Evolutionary conservation across 2,329 filamentous ascomycete genomes (phyloP), one percentile per base, ranked within the genome.

Genomic region (Cytospora chrysosperma): DNA sequence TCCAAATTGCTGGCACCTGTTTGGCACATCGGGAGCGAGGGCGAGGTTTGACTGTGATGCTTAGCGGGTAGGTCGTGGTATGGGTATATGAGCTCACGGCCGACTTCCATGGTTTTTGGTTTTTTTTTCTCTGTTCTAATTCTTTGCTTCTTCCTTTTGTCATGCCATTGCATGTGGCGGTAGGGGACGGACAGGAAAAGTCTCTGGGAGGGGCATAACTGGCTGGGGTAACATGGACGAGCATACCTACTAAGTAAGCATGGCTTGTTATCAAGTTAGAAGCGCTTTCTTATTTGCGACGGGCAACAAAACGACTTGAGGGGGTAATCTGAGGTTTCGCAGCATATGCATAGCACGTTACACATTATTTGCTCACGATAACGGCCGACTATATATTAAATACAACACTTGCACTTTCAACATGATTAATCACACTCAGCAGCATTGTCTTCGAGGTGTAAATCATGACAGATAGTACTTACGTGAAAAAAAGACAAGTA

Each of bases 1-100:
- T 13, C 89, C 89, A 6, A 90, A 90, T 70, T 90, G 87, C 74
- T 92, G 89, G 89, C 88, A 91, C 73, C 82, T 89, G 67, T 92
- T 91, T 75, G 77, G 72, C 62, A 68, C 72, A 52, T 74, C 70
- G 24, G 68, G n/a, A 58, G 54, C 74, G 70, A 21, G 68, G 17
- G 58, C 70, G 19, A 67, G 70, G 58, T 69, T 67, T 9, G 70
- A 71, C 28, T 61, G 59, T 19, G 71, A 73, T 50, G 43, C 10
- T 13, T 47, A 47, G n/a, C 24, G 43, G 32, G 43, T 13, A 24
- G n/a, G n/a, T 47, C 13, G 4, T 21, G n/a, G 12, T 8, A 24
- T 24, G 43, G n/a, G 3, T n/a, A 24, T 47, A 47, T 47, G 43
- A 47, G n/a, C 19, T 47, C 24, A 47, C 43, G 43, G 43, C 43